These are phyloP conservation scores for Vitis rupestris DNA, from an alignment of 164 flowering plant species.

Conservation along the genomic window DNA sequence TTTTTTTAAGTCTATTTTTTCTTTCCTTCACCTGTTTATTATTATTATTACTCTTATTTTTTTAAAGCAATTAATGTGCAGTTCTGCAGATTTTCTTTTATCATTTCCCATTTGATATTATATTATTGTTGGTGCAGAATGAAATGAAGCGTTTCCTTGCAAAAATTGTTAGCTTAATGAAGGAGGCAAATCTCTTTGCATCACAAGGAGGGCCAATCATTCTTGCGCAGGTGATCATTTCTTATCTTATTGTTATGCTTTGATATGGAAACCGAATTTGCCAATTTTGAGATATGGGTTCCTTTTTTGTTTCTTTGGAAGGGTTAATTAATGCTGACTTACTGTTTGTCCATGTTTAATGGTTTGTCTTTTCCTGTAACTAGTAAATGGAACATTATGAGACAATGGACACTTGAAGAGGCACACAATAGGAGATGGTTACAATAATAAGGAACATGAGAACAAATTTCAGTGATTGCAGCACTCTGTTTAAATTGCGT, in stretches of 20 bases:
- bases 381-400: too few species aligned
- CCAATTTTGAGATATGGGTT: too few species aligned
- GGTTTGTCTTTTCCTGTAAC: too few species aligned
- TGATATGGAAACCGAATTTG: not conserved
- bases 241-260: slow-evolving; percentile 7
- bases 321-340: too few species aligned
- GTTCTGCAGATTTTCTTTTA: not conserved
- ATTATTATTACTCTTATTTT: not conserved
- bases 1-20: not conserved
- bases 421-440: too few species aligned
- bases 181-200: slow-evolving; percentile 53
- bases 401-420: too few species aligned
- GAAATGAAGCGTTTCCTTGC: slow-evolving; percentile 52
- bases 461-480: too few species aligned
- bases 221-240: slow-evolving; percentile 48
- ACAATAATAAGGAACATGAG: too few species aligned
- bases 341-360: too few species aligned
- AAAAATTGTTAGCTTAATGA: slow-evolving; percentile 54
- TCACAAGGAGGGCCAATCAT: slow-evolving; percentile 76
- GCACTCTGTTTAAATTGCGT: too few species aligned
- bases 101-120: not conserved
- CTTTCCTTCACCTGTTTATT: not conserved
- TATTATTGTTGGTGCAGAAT: slow-evolving; percentile 25
- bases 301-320: too few species aligned
- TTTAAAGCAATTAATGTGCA: not conserved